A percentile compares a stretch with the other conserved stretches of the same genome.
These are phyloP conservation scores for Colletotrichum sp. DNA, from an alignment of 2,329 filamentous ascomycete genomes.

Conservation along the genomic window DNA sequence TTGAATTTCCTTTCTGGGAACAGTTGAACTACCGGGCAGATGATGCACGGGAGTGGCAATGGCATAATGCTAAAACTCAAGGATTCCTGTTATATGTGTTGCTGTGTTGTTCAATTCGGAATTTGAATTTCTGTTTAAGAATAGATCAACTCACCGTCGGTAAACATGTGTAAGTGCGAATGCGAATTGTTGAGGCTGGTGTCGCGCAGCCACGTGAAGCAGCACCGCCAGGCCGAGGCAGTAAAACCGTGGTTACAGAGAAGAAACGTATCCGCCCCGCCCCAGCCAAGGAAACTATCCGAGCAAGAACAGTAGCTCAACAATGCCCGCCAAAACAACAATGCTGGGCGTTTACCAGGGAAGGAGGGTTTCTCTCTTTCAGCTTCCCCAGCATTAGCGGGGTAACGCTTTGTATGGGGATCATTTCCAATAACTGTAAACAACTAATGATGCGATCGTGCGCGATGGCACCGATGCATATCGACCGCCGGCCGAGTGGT, in stretches of 20 bases:
- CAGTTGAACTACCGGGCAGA: background rate
- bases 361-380: background rate
- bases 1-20: background rate
- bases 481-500: background rate
- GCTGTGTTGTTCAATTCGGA: background rate
- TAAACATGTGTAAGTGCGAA: background rate
- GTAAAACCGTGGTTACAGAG: background rate
- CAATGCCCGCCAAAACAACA: background rate
- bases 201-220: background rate
- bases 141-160: background rate
- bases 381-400: background rate
- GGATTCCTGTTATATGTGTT: background rate
- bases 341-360: background rate
- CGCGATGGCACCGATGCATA: background rate
- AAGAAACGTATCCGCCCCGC: background rate
- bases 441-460: background rate
- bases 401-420: background rate
- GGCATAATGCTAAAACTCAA: background rate
- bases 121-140: background rate
- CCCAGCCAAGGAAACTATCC: background rate
- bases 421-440: background rate
- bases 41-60: background rate
- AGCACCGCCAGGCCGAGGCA: background rate
- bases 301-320: background rate
- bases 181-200: background rate